Conservation (phyloP, 768 basidiomycete genomes). For the Tulasnella sp. region DNA sequence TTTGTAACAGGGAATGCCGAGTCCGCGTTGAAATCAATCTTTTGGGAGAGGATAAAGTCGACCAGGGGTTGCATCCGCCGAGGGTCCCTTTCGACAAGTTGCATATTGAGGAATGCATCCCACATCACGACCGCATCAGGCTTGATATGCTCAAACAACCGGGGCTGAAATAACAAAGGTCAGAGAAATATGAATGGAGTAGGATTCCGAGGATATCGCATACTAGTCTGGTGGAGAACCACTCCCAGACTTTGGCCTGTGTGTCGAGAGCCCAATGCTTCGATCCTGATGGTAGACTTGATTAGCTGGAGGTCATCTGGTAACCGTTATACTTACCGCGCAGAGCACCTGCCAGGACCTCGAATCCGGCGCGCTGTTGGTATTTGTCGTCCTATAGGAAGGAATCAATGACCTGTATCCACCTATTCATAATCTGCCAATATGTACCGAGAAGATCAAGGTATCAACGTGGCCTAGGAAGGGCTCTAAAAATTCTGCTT, state of each 20-base stretch:
- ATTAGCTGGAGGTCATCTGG: conserved; percentile 10
- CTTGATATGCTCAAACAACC: conserved; percentile 69
- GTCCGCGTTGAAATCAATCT: conserved; percentile 76
- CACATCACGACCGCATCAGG: conserved; percentile 79
- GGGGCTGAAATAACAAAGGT: conserved; percentile 34
- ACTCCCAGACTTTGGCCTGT: conserved; percentile 61
- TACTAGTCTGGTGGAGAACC: conserved; percentile 56
- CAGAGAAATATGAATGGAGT: background rate
- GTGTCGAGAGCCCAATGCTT: conserved; percentile 72
- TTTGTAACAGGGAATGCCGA: conserved; percentile 88
- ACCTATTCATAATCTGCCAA: background rate
- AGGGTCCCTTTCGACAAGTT: conserved; percentile 68
- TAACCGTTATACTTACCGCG: conserved; percentile 49
- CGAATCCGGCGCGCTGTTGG: conserved; percentile 78
- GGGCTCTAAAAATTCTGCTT: conserved; percentile 48
- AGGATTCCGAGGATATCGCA: background rate
- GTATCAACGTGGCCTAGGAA: conserved; percentile 54
- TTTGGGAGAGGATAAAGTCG: conserved; percentile 69
- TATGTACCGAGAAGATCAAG: background rate
- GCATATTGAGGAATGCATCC: conserved; percentile 61
- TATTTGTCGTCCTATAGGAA: conserved; percentile 53
- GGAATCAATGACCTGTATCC: background rate
- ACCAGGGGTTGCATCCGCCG: conserved; percentile 68
- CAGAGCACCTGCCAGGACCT: conserved; percentile 66
- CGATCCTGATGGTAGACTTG: conserved; percentile 47